Evolutionary conservation across 2,329 filamentous ascomycete species (phyloP), one percentile per base, ranked within the genome.

Genomic region (Cladosporium austrohemisphaericum): DNA sequence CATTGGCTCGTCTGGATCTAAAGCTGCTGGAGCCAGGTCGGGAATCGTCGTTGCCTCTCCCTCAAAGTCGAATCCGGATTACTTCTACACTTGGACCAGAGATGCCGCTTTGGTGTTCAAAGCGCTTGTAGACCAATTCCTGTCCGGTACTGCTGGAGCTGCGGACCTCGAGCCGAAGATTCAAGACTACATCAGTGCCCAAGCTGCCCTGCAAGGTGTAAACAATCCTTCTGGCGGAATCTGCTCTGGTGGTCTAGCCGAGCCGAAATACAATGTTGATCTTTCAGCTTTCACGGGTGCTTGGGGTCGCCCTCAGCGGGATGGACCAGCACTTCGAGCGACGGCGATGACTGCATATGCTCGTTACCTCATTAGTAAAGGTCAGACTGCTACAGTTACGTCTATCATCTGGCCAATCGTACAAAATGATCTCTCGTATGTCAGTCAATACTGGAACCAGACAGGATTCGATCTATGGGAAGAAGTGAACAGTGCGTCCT

Each of bases 381-480:
- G 60, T 20, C 49, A 59, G 6, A 58, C 55, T 2, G 44, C 55
- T 2, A 78, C 77, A 1, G 83, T 79, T 2, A 68, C 67, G 3
- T 65, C 71, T 37, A 74, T 78, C 36, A 71, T 87, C 35, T 91
- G 86, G 86, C 87, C 87, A 2, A 73, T 92, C 45, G 79, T 90
- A 38, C 74, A 76, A 40, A 92, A 90, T 57, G 88, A 93, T 60
- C 75, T 94, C 26, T 76, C 76, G 36, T 93, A 92, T 55, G 81
- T 88, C 5, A 77, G 81, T 1, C 80, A 88, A 61, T 87, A 88
- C 70, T 78, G 76, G 71, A 80, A 77, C 52, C 68, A 75, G 46
- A 76, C 76, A 3, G 76, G 75, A 4, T 93, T 82, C 60, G 88
- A 94, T 65, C 76, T 94, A 3, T 93, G 88, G 88, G 88, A 93